Conservation (phyloP, 345 rosid genomes). For the Adansonia digitata region DNA sequence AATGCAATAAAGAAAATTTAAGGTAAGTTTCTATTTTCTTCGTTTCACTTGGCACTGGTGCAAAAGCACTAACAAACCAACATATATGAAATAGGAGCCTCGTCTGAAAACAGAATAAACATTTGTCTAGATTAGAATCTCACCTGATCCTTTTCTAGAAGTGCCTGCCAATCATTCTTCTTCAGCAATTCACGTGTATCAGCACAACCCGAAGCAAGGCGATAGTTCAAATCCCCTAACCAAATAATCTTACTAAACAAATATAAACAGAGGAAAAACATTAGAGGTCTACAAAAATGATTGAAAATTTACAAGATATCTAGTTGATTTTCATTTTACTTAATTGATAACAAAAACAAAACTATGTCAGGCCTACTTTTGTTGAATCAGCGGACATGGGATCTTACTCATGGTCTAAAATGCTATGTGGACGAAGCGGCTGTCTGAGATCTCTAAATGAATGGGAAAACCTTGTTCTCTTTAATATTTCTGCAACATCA, state of each 20-base stretch:
- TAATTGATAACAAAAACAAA: too few species aligned
- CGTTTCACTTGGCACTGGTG: neutral
- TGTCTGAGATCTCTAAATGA: slow-evolving; percentile 31
- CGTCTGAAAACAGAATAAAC: neutral
- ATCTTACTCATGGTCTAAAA: slow-evolving; percentile 81
- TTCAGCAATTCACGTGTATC: slow-evolving; percentile 46
- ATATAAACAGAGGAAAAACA: neutral
- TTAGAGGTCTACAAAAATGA: neutral
- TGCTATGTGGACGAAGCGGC: slow-evolving; percentile 38
- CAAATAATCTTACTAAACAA: slow-evolving; percentile 65
- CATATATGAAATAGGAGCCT: too few species aligned
- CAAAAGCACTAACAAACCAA: too few species aligned
- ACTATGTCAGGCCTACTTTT: too few species aligned
- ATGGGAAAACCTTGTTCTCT: slow-evolving; percentile 64
- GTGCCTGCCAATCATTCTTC: slow-evolving; percentile 70
- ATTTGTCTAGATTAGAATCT: neutral
- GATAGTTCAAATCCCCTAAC: slow-evolving; percentile 96
- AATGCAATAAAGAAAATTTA: neutral
- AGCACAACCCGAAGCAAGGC: slow-evolving; percentile 50
- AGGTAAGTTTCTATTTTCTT: neutral
- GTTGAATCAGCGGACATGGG: too few species aligned
- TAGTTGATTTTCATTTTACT: too few species aligned
- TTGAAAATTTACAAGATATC: neutral
- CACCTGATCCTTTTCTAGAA: slow-evolving; percentile 62
- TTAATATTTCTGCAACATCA: slow-evolving; percentile 71